Conservation (phyloP, 176 grass and related monocot genomes). For the Musa acuminata region DNA sequence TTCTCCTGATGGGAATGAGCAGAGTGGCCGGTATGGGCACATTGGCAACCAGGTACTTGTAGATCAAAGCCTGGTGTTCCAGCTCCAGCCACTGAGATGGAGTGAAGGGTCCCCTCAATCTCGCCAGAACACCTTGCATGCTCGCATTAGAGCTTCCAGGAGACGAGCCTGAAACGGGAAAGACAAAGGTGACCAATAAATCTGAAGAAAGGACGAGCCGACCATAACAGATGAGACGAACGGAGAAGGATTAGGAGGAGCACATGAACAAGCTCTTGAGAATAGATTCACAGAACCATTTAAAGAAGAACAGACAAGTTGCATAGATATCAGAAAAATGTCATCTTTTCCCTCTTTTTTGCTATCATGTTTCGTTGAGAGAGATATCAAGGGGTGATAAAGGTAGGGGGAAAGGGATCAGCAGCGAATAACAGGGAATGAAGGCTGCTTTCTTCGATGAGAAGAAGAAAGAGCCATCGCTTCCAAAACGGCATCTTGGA, state of each 20-base stretch:
- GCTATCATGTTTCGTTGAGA: background rate
- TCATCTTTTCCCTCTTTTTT: background rate
- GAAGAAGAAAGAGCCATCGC: background rate
- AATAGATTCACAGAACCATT: too few species aligned
- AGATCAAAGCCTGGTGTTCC: constrained; percentile 90
- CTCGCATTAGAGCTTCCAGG: constrained; percentile 39
- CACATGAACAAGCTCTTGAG: background rate
- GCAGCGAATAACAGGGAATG: too few species aligned
- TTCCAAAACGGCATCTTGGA: background rate
- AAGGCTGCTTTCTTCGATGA: background rate
- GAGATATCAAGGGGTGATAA: background rate
- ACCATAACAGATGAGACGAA: background rate
- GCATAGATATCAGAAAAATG: too few species aligned
- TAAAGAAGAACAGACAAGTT: too few species aligned
- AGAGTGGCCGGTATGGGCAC: constrained; percentile 73
- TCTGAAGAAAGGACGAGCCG: background rate
- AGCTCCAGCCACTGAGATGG: constrained; percentile 97
- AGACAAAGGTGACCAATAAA: background rate
- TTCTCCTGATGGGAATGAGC: constrained; percentile 71
- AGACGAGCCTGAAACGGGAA: constrained; percentile 32
- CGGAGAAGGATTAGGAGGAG: background rate
- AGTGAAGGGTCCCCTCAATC: constrained; percentile 76
- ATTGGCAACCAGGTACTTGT: constrained; percentile 86
- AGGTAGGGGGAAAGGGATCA: background rate
- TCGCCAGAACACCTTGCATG: constrained; percentile 52